Conservation (phyloP, 345 rosid species). For the Heritiera fomes region DNA sequence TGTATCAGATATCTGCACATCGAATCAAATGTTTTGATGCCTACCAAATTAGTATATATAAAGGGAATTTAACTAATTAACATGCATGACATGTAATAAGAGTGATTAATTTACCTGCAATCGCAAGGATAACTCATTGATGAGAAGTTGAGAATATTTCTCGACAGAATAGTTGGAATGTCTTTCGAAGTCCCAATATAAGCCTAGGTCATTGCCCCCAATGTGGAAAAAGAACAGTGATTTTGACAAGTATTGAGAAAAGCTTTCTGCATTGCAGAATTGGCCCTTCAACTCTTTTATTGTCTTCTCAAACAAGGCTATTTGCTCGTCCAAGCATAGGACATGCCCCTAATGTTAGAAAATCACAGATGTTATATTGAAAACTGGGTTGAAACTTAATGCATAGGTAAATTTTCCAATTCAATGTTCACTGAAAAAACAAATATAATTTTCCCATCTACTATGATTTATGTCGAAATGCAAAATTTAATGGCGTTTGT, state of each 20-base stretch:
- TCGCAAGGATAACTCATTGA: neutral
- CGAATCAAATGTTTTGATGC: too few species aligned
- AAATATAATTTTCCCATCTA: too few species aligned
- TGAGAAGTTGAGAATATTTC: neutral
- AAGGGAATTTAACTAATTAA: too few species aligned
- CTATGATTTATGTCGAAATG: too few species aligned
- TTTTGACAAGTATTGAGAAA: neutral
- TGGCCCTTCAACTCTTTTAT: neutral
- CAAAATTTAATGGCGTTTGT: too few species aligned
- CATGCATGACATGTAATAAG: neutral
- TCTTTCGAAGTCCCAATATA: neutral
- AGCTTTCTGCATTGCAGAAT: neutral
- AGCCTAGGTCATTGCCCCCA: neutral
- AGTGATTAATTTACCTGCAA: neutral
- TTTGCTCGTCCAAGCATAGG: neutral
- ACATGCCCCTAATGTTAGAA: neutral
- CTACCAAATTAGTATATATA: too few species aligned
- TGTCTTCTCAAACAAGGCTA: neutral
- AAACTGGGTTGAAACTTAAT: neutral
- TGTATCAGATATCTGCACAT: too few species aligned
- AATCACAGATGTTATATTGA: neutral
- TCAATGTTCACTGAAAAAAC: too few species aligned
- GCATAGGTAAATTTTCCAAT: too few species aligned
- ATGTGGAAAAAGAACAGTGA: slow-evolving; percentile 3
- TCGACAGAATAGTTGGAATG: too few species aligned